These are phyloP conservation scores for Nymphaea thermarum DNA, from an alignment of 164 flowering plant genomes.

Conservation along the genomic window DNA sequence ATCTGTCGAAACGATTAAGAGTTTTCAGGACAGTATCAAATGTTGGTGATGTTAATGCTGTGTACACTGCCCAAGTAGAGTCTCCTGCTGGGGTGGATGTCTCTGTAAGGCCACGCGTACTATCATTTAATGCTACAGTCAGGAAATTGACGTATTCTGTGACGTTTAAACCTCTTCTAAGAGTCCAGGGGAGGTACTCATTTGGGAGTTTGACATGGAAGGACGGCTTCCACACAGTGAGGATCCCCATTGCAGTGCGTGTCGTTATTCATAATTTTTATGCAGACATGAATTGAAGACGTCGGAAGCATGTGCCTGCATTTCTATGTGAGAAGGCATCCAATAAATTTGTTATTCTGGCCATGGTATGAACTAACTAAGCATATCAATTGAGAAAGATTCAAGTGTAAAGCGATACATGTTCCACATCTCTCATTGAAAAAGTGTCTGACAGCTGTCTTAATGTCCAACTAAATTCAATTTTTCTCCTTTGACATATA, in stretches of 20 bases:
- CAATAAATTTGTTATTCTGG: too few relatives aligned
- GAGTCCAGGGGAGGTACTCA: conserved; percentile 33
- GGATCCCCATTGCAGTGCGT: conserved; percentile 34
- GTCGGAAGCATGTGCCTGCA: neutral
- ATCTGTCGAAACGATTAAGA: conserved; percentile 17
- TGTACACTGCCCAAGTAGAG: conserved; percentile 27
- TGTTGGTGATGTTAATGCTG: conserved; percentile 34
- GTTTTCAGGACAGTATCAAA: conserved; percentile 46
- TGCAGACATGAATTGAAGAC: conserved; percentile 7
- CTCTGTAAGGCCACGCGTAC: conserved; percentile 26
- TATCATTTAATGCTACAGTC: conserved; percentile 29
- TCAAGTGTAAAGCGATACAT: too few relatives aligned
- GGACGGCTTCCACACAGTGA: conserved; percentile 35
- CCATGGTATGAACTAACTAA: too few relatives aligned
- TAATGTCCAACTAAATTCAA: too few relatives aligned
- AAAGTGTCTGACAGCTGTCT: too few relatives aligned
- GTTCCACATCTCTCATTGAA: too few relatives aligned
- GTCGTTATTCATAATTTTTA: conserved; percentile 19
- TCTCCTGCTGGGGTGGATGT: conserved; percentile 36
- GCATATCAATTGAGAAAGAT: too few relatives aligned
- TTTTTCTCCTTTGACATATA: too few relatives aligned
- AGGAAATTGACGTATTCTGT: conserved; percentile 31
- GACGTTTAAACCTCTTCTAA: conserved; percentile 12
- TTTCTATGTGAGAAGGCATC: too few relatives aligned
- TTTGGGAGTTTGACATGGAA: conserved; percentile 46